A percentile compares a stretch with the other conserved stretches of the same genome.
Evolutionary conservation across 805 yeast species (phyloP).

Genomic region (Debaryomyces castellii): DNA sequence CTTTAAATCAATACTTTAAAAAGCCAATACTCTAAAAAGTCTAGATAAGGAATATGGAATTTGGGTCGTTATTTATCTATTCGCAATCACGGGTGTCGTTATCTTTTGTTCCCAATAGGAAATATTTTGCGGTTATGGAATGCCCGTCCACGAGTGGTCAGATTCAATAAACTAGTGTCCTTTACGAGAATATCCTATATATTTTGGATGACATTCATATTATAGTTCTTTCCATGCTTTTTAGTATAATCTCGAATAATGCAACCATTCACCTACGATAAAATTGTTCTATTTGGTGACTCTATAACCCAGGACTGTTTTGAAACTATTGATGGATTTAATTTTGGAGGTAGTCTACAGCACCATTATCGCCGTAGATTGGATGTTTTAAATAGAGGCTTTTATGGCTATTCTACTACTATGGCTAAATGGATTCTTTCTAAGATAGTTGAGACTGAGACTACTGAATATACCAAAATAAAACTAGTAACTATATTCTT

Average conservation of each 20-base stretch:
- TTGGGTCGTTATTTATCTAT: background rate
- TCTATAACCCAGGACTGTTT: constrained; percentile 61
- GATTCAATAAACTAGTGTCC: too few species aligned
- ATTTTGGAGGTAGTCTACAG: constrained; percentile 51
- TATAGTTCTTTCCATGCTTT: too few species aligned
- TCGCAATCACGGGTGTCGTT: background rate
- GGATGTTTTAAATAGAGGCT: constrained; percentile 75
- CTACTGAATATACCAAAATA: constrained; percentile 16
- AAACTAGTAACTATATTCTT: constrained; percentile 62
- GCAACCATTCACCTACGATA: constrained; percentile 21
- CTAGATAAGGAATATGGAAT: too few species aligned
- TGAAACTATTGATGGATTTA: constrained; percentile 39
- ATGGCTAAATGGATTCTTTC: constrained; percentile 46
- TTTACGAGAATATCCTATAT: too few species aligned
- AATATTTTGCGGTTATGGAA: background rate
- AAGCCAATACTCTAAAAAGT: too few species aligned
- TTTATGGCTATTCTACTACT: constrained; percentile 69
- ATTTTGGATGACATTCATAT: too few species aligned
- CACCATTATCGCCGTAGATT: constrained; percentile 56
- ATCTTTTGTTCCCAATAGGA: background rate
- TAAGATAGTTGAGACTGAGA: constrained; percentile 46
- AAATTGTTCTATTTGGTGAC: constrained; percentile 67
- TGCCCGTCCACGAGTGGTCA: too few species aligned
- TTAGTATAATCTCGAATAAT: background rate
- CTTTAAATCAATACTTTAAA: background rate